These are phyloP conservation scores for Fusarium sp. DNA, from an alignment of 2,329 filamentous ascomycete genomes.

Conservation along the genomic window DNA sequence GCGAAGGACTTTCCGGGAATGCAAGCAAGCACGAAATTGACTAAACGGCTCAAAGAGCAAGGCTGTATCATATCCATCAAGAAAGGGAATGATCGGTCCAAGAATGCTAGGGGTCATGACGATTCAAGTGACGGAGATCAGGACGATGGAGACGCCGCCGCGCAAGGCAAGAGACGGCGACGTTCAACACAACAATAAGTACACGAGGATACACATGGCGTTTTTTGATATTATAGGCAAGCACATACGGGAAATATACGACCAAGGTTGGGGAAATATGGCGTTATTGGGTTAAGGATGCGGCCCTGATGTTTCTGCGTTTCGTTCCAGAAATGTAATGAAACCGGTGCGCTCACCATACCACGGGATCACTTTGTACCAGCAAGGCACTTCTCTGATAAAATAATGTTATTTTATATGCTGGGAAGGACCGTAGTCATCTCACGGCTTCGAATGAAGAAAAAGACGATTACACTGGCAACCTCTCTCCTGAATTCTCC, in stretches of 20 bases:
- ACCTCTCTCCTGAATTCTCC: background rate
- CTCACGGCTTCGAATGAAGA: background rate
- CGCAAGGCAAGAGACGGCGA: constrained; percentile 41
- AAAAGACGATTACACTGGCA: background rate
- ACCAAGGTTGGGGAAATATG: constrained; percentile 17
- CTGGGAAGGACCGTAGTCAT: background rate
- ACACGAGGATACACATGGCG: constrained; percentile 23
- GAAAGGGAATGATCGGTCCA: constrained; percentile 79
- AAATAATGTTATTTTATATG: constrained; percentile 11
- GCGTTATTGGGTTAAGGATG: constrained; percentile 9
- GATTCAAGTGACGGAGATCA: constrained; percentile 59
- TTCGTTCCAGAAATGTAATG: background rate
- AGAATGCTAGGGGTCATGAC: constrained; percentile 52
- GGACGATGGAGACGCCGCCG: constrained; percentile 43
- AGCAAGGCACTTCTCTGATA: constrained; percentile 15
- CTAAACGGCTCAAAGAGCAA: constrained; percentile 79
- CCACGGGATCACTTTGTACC: constrained; percentile 26
- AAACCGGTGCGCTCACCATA: constrained; percentile 23
- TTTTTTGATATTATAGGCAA: constrained; percentile 22
- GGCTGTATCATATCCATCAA: constrained; percentile 88
- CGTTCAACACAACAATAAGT: constrained; percentile 33
- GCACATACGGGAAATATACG: constrained; percentile 19
- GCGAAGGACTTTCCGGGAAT: constrained; percentile 90
- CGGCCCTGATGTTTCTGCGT: constrained; percentile 1
- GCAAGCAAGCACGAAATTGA: constrained; percentile 79